These are phyloP conservation scores for Emydomyces testavorans DNA, from an alignment of 2,329 filamentous ascomycete genomes.

Conservation along the genomic window DNA sequence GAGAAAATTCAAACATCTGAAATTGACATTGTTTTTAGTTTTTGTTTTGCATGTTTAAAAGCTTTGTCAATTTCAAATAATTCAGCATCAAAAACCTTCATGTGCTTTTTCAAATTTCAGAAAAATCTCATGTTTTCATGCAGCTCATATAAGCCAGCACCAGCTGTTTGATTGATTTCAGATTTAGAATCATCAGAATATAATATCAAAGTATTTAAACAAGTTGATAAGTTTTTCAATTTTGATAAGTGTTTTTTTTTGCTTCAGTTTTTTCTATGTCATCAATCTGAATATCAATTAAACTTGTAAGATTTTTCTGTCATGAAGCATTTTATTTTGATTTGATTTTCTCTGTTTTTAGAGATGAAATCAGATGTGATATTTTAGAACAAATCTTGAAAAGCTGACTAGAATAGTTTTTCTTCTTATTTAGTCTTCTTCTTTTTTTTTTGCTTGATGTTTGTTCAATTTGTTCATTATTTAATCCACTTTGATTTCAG, in stretches of 20 bases:
- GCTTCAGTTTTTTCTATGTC: too few relatives aligned
- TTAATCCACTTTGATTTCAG: slow-evolving; percentile 1
- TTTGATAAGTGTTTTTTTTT: too few relatives aligned
- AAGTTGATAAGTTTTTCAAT: too few relatives aligned
- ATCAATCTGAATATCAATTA: background rate
- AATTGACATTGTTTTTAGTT: too few relatives aligned
- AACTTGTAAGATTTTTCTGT: background rate
- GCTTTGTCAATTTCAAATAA: background rate
- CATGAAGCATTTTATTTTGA: slow-evolving; percentile 1
- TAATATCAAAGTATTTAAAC: too few relatives aligned
- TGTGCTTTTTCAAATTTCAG: background rate
- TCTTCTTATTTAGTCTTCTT: background rate
- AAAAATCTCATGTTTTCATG: background rate
- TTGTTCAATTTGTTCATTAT: background rate
- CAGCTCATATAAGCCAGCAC: background rate
- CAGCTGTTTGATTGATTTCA: too few relatives aligned
- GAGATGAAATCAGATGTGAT: background rate
- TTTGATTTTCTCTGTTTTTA: slow-evolving; percentile 1
- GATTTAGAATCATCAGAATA: too few relatives aligned
- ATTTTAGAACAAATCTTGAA: slow-evolving; percentile 1
- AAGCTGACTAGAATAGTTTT: slow-evolving; percentile 3
- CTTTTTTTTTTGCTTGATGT: background rate
- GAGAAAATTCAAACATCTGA: slow-evolving; percentile 1
- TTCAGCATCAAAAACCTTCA: slow-evolving; percentile 1
- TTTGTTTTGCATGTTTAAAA: background rate